Percentiles rank a stretch among this genome's conserved stretches.
Conservation (phyloP, 345 rosid genomes). For the Eucalyptus paniculata region DNA sequence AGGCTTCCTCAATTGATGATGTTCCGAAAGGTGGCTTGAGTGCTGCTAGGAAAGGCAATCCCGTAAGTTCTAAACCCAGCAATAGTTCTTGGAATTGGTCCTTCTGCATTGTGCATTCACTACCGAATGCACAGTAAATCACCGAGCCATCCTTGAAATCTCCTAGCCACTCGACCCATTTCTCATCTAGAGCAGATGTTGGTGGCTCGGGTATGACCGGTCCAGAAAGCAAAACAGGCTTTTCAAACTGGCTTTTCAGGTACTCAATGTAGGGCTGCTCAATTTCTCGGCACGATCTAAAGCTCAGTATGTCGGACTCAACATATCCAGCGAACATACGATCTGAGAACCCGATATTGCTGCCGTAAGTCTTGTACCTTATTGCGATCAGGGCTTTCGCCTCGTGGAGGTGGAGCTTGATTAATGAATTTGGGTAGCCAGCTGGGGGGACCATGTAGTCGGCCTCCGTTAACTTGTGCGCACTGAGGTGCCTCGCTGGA, state of each 20-base stretch:
- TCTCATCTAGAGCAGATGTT: not conserved
- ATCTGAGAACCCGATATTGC: not conserved
- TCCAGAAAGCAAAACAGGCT: conserved; percentile 23
- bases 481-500: not conserved
- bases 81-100: conserved; percentile 15
- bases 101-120: conserved; percentile 11
- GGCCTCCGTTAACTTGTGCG: not conserved
- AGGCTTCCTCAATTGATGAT: conserved; percentile 6
- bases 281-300: conserved; percentile 12
- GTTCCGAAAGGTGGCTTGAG: conserved; percentile 7
- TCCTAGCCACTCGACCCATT: not conserved
- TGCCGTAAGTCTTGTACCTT: not conserved
- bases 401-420: conserved; percentile 9
- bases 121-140: conserved; percentile 24
- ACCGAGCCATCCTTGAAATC: not conserved
- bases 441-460: conserved; percentile 5
- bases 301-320: conserved; percentile 9
- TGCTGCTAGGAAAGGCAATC: conserved; percentile 17
- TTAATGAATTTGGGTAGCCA: conserved; percentile 12
- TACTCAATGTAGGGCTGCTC: conserved; percentile 18
- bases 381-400: not conserved
- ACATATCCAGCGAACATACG: not conserved
- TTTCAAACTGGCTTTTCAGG: conserved; percentile 4
- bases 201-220: conserved; percentile 17
- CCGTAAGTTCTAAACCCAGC: conserved; percentile 14